These are phyloP conservation scores for Myxozyma mucilagina DNA, from an alignment of 805 yeast genomes.

Conservation along the genomic window DNA sequence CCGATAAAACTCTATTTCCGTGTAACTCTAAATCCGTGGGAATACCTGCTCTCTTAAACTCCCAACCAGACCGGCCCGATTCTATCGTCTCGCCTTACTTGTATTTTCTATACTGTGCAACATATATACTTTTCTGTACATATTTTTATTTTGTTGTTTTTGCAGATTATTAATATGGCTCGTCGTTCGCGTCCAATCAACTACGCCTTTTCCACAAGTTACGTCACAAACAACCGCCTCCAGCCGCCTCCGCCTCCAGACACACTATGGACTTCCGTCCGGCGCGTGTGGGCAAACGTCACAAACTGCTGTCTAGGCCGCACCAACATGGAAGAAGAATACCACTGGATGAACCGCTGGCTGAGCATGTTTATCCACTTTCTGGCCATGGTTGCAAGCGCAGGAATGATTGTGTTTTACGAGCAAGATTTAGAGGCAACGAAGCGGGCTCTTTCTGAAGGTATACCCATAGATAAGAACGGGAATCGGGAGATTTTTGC, in stretches of 20 bases:
- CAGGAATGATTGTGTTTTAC: background rate
- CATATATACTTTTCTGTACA: background rate
- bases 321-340: background rate
- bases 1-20: too few relatives aligned
- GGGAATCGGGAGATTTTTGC: slow-evolving; percentile 3
- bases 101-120: too few relatives aligned
- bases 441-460: background rate
- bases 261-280: background rate
- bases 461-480: background rate
- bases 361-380: background rate
- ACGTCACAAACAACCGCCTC: background rate
- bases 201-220: background rate
- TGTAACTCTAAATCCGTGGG: too few relatives aligned
- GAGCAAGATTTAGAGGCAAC: slow-evolving; percentile 1
- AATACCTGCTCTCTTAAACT: too few relatives aligned
- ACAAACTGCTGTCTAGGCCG: slow-evolving; percentile 5
- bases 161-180: background rate
- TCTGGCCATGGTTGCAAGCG: background rate
- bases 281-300: background rate
- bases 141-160: background rate
- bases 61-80: too few relatives aligned
- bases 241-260: slow-evolving; percentile 1
- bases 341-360: background rate
- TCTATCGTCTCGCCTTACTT: too few relatives aligned
- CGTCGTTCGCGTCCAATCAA: background rate